Conservation (phyloP, 495 filamentous ascomycete genomes). For the Xylaria castorea region DNA sequence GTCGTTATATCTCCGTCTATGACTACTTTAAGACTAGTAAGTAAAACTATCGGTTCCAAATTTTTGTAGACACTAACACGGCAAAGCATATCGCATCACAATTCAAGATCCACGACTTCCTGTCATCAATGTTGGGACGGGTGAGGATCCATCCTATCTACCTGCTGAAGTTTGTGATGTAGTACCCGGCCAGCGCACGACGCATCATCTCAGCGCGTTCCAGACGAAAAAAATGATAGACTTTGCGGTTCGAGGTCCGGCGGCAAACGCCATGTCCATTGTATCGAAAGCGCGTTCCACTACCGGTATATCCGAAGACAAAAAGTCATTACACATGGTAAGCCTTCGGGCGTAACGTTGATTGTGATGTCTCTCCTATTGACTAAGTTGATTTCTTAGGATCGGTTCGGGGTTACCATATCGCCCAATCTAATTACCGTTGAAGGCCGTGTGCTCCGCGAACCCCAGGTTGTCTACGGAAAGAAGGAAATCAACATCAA, state of each 20-base stretch:
- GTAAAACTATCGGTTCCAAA: slow-evolving; percentile 18
- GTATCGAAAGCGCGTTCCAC: neutral
- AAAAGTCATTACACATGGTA: slow-evolving; percentile 53
- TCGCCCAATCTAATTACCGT: slow-evolving; percentile 48
- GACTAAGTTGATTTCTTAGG: slow-evolving; percentile 1
- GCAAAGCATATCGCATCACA: slow-evolving; percentile 21
- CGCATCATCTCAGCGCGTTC: slow-evolving; percentile 57
- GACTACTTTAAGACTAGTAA: slow-evolving; percentile 60
- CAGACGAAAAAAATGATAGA: slow-evolving; percentile 60
- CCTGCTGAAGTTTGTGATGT: slow-evolving; percentile 66
- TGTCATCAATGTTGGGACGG: slow-evolving; percentile 70
- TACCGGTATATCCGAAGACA: neutral
- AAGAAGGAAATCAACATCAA: neutral
- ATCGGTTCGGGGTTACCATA: neutral
- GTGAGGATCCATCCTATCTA: slow-evolving; percentile 62
- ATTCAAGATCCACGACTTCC: neutral
- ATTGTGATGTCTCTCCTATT: slow-evolving; percentile 33
- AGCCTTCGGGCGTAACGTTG: slow-evolving; percentile 46
- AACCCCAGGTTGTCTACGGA: slow-evolving; percentile 50
- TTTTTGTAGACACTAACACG: neutral
- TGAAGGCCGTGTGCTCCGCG: slow-evolving; percentile 57
- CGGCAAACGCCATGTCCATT: slow-evolving; percentile 67
- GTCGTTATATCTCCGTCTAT: slow-evolving; percentile 10
- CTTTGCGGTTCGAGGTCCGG: slow-evolving; percentile 67
- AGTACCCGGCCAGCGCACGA: slow-evolving; percentile 63